These are phyloP conservation scores for Hypseocharis bilobata DNA, from an alignment of 441 rosid species.

Conservation along the genomic window DNA sequence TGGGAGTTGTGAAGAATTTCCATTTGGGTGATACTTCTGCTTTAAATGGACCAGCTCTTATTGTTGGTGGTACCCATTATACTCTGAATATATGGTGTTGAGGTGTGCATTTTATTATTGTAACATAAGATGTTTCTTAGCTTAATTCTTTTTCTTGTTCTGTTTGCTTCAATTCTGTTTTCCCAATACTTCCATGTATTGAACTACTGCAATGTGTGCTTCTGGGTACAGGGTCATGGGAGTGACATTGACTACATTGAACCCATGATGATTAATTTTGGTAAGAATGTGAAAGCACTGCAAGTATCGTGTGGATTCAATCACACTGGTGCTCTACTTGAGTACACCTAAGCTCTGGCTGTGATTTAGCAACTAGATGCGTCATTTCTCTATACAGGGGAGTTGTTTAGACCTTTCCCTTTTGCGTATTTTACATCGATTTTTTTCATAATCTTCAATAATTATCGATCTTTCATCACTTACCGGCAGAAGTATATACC, in stretches of 20 bases:
- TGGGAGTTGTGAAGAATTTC: no score
- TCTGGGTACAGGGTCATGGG: slow-evolving; percentile 64
- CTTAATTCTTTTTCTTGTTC: background rate
- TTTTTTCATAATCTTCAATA: background rate
- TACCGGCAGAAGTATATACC: background rate
- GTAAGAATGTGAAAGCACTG: slow-evolving; percentile 48
- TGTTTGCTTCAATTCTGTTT: background rate
- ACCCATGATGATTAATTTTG: slow-evolving; percentile 47
- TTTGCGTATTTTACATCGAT: background rate
- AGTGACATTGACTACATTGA: slow-evolving; percentile 61
- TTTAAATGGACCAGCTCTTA: no score
- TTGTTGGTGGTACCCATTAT: background rate
- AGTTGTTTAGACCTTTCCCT: background rate
- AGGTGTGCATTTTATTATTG: background rate
- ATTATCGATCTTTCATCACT: no score
- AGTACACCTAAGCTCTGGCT: slow-evolving; percentile 11
- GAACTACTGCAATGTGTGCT: slow-evolving; percentile 6
- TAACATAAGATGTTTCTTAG: background rate
- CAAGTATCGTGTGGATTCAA: slow-evolving; percentile 83
- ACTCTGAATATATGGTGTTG: background rate
- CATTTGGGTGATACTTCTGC: no score
- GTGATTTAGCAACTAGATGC: background rate
- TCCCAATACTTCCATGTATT: background rate
- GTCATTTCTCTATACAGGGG: background rate
- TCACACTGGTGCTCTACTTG: slow-evolving; percentile 73